phyloP scores from a whole-genome alignment of 1,284 basidiomycete genomes.

The Microbotryum saponariae region DNA sequence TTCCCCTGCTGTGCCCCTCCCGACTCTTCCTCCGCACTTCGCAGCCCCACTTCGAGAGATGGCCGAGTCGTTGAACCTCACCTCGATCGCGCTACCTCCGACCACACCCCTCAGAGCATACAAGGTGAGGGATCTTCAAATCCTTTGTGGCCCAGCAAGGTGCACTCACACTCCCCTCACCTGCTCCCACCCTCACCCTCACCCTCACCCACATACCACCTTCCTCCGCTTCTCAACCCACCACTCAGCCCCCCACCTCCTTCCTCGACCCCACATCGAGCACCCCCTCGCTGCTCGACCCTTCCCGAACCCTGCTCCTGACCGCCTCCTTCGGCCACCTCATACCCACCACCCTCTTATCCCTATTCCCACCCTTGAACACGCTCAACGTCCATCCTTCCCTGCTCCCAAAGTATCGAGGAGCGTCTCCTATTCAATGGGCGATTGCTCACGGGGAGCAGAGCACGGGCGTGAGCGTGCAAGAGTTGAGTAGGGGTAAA shows the following conservation, averaged over 20 bases:
- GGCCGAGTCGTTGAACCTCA: conserved; percentile 23
- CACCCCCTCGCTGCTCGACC: not conserved
- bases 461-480: conserved; percentile 62
- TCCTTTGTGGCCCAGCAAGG: too few relatives aligned
- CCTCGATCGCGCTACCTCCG: conserved; percentile 14
- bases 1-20: too few relatives aligned
- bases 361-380: conserved; percentile 55
- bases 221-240: not conserved
- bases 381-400: conserved; percentile 91
- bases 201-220: not conserved
- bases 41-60: conserved; percentile 28
- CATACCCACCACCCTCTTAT: conserved; percentile 59
- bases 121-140: conserved; percentile 1
- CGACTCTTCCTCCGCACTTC: not conserved
- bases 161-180: not conserved
- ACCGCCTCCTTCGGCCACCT: conserved; percentile 92
- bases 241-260: not conserved
- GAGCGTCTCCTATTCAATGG: conserved; percentile 87
- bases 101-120: conserved; percentile 22
- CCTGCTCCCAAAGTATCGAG: conserved; percentile 76
- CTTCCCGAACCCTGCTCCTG: conserved; percentile 51
- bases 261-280: not conserved
- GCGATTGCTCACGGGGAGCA: conserved; percentile 58
- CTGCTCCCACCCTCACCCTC: not conserved
- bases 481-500: conserved; percentile 40